phyloP scores from a whole-genome alignment of 441 rosid genomes.

The Dalechampia spathulata region DNA sequence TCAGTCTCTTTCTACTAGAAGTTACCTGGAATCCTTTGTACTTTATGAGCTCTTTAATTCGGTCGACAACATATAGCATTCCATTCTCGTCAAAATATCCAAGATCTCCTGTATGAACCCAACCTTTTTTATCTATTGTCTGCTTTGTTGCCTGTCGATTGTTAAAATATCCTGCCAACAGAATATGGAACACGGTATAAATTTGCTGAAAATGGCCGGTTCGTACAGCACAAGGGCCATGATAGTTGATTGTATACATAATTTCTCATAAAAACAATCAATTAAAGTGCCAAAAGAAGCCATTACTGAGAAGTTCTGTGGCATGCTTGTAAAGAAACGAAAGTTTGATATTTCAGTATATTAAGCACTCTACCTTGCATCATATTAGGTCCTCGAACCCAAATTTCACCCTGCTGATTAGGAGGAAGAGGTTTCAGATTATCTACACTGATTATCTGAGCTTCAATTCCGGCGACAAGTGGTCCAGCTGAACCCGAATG shows the following conservation, averaged over 20 bases:
- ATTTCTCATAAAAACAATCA: not conserved
- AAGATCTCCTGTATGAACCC: slow-evolving; percentile 53
- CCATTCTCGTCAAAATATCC: slow-evolving; percentile 53
- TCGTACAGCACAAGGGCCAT: not conserved
- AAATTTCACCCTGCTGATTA: slow-evolving; percentile 64
- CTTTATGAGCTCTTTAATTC: slow-evolving; percentile 57
- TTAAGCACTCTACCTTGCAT: slow-evolving; percentile 50
- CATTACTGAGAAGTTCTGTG: not conserved
- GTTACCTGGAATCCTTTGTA: slow-evolving; percentile 47
- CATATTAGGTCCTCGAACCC: slow-evolving; percentile 85
- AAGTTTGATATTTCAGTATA: not conserved
- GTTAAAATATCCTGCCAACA: slow-evolving; percentile 38
- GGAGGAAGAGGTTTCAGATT: slow-evolving; percentile 60
- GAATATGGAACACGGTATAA: not conserved
- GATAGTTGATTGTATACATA: not conserved
- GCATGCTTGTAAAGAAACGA: not conserved
- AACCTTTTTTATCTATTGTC: slow-evolving; percentile 38
- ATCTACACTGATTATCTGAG: slow-evolving; percentile 58
- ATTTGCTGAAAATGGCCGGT: not conserved
- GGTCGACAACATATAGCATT: slow-evolving; percentile 37
- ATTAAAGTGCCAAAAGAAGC: not conserved
- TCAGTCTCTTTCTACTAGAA: not conserved
- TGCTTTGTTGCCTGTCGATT: slow-evolving; percentile 42
- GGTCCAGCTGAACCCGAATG: slow-evolving; percentile 62
- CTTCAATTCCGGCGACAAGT: slow-evolving; percentile 61